These are phyloP conservation scores for Euphrasia arctica DNA, from an alignment of 305 asterid genomes.

Conservation along the genomic window DNA sequence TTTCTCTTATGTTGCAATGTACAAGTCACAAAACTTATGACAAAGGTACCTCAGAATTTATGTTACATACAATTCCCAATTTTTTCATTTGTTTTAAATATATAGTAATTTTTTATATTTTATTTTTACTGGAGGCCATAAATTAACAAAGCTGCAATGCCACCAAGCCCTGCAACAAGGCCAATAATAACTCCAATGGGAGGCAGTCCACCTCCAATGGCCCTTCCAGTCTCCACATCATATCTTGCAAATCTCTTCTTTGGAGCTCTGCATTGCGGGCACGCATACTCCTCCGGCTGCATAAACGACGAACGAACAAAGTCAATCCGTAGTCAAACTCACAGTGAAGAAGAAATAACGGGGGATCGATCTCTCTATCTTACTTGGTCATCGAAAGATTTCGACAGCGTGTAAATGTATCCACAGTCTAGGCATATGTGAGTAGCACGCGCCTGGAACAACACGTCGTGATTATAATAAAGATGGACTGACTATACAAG, in stretches of 20 bases:
- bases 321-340: neutral
- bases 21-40: conserved; percentile 31
- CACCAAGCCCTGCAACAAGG: conserved; percentile 72
- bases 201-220: conserved; percentile 84
- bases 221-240: conserved; percentile 77
- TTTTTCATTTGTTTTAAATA: too few relatives aligned
- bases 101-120: too few relatives aligned
- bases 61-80: neutral
- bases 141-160: conserved; percentile 78
- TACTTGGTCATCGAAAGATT: conserved; percentile 89
- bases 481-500: neutral
- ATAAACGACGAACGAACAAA: neutral
- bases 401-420: conserved; percentile 72
- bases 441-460: conserved; percentile 78
- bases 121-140: conserved; percentile 66
- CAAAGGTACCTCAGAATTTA: conserved; percentile 10
- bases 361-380: conserved; percentile 17
- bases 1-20: neutral
- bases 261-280: conserved; percentile 95
- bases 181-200: conserved; percentile 87
- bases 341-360: conserved; percentile 2
- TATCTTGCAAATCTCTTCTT: conserved; percentile 90
- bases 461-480: neutral
- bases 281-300: conserved; percentile 74
- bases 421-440: conserved; percentile 99